Base-by-base conservation (phyloP, 2,329 filamentous ascomycete genomes). In the Penicillium digitatum region DNA sequence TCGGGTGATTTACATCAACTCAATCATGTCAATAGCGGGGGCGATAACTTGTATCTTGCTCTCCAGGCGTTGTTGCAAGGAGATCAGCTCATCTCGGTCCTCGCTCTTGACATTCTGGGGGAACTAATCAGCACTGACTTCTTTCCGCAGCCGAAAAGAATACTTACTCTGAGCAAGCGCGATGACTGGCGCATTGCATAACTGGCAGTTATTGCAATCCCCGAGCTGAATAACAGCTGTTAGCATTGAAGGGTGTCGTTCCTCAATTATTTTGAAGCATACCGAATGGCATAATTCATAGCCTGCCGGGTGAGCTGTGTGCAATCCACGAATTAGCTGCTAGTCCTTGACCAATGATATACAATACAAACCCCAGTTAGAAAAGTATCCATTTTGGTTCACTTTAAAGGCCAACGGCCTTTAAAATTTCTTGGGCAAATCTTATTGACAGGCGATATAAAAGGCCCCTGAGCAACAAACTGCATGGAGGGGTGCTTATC, bases 11-110 rank as follows among this genome's bases (percentile, higher is more conserved):
- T 72, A 89, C 86, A 94, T 94, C 65, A 96, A 82, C 71, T 96
- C 90, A 65, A 96, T 90, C 79, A 96, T 86, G 69, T 96, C 90
- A 66, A 95, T 93, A 10, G 90, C 89, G 0, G 92, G 92, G 11
- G 90, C 91, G 43, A 96, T 86, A 61, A 96, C 90, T 74, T 86
- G 87, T 65, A 97, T 96, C 72, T 96, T 97, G 72, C 82, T 86
- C 64, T 95, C 84, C 4, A 97, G 80, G 1, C 87, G 82, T 50
- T 84, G 79, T 67, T 95, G 90, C 12, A 96, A 77, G 2, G 76
- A 72, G 54, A 84, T 80, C 5, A 97, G 79, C 70, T 96, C 89
- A 56, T 87, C 82, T 47, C 88, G 81, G 27, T 85, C 81, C 62
- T 81, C 82, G 66, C 91, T 84, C 63, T 90, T 85, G 14, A 94